phyloP scores from a whole-genome alignment of 140 eudicot species.

The Anethum foeniculum region DNA sequence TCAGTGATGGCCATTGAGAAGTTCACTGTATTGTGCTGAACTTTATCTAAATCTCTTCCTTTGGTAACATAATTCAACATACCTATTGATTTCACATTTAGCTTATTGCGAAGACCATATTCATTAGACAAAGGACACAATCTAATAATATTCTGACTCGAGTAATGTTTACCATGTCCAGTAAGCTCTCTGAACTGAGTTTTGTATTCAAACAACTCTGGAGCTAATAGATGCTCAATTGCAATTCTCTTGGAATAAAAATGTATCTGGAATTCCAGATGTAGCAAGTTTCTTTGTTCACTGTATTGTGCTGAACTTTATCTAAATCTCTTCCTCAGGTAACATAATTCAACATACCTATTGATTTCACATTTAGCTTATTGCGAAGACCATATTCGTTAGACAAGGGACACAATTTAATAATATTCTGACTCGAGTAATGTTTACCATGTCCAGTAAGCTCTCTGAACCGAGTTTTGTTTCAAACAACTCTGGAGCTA shows the following conservation, averaged over 20 bases:
- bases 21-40: neutral
- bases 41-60: neutral
- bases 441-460: neutral
- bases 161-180: neutral
- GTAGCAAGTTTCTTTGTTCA: neutral
- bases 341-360: neutral
- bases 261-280: neutral
- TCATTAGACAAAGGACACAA: neutral
- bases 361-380: neutral
- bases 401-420: neutral
- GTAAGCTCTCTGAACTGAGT: neutral
- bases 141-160: neutral
- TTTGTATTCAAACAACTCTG: neutral
- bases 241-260: neutral
- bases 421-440: neutral
- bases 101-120: neutral
- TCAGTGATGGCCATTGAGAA: neutral
- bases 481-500: neutral
- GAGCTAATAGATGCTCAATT: neutral
- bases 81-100: neutral
- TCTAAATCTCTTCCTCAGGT: neutral
- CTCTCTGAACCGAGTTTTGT: neutral
- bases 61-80: neutral
- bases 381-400: neutral
- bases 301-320: neutral